These are phyloP conservation scores for Hemileia vastatrix DNA, from an alignment of 1,284 basidiomycete species.

Conservation along the genomic window DNA sequence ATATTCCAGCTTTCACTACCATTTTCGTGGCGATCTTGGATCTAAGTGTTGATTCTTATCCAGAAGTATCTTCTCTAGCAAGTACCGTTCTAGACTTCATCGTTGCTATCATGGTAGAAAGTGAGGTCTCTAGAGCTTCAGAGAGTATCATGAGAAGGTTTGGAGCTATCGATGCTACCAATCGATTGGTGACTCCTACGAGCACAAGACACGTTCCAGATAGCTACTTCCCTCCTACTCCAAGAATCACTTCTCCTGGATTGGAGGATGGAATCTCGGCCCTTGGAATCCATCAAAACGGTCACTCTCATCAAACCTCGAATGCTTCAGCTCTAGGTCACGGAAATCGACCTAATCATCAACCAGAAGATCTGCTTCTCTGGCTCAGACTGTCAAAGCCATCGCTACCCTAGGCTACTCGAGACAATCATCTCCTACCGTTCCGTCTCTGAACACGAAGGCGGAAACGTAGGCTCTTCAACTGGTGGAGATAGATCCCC, in stretches of 20 bases:
- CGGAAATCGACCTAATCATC: not conserved
- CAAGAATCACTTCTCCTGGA: slow-evolving; percentile 42
- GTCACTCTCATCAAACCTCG: not conserved
- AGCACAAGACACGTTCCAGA: slow-evolving; percentile 30
- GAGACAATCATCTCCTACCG: slow-evolving; percentile 30
- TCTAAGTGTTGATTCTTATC: slow-evolving; percentile 82
- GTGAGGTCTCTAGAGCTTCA: slow-evolving; percentile 64
- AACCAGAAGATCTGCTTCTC: slow-evolving; percentile 24
- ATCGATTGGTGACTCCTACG: slow-evolving; percentile 36
- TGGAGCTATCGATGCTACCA: slow-evolving; percentile 51
- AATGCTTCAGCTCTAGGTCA: slow-evolving; percentile 1
- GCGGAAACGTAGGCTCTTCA: not conserved
- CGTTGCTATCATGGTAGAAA: slow-evolving; percentile 75
- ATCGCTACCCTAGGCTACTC: slow-evolving; percentile 38
- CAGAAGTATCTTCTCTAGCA: slow-evolving; percentile 81
- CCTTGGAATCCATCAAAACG: slow-evolving; percentile 50
- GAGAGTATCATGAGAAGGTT: slow-evolving; percentile 47
- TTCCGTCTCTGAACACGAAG: slow-evolving; percentile 25
- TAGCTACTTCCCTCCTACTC: slow-evolving; percentile 48
- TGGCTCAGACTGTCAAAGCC: slow-evolving; percentile 36
- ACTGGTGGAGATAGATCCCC: not conserved
- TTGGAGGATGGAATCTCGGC: slow-evolving; percentile 31
- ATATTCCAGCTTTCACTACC: slow-evolving; percentile 82
- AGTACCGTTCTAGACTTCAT: slow-evolving; percentile 88
- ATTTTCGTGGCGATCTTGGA: slow-evolving; percentile 83